These are phyloP conservation scores for Sarcocystis neurona DNA, from an alignment of 169 alveolate species.

Conservation along the genomic window DNA sequence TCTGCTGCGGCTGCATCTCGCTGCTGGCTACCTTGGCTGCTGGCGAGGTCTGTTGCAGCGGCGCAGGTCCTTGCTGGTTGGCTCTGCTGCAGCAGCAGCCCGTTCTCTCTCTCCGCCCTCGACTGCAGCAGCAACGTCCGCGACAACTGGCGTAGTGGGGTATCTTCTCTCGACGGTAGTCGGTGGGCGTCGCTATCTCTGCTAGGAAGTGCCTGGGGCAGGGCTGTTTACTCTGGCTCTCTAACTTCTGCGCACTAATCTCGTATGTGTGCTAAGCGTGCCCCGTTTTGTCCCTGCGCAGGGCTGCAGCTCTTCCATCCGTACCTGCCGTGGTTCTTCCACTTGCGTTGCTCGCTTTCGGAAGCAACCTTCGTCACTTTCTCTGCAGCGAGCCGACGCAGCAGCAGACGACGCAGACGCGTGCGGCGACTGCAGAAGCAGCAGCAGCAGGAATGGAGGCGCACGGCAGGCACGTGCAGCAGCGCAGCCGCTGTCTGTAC, in stretches of 20 bases:
- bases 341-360: constrained; percentile 24
- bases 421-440: neutral
- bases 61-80: too few relatives aligned
- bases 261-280: neutral
- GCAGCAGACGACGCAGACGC: neutral
- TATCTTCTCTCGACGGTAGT: too few relatives aligned
- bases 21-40: too few relatives aligned
- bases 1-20: too few relatives aligned
- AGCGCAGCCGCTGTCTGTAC: too few relatives aligned
- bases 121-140: too few relatives aligned
- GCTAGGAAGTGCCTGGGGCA: neutral
- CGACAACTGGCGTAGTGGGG: too few relatives aligned
- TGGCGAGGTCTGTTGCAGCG: too few relatives aligned
- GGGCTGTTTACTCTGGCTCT: neutral
- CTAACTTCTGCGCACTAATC: neutral
- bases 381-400: neutral
- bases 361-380: constrained; percentile 10
- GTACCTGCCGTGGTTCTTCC: constrained; percentile 34
- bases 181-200: too few relatives aligned
- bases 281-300: neutral
- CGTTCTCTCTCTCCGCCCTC: too few relatives aligned
- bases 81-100: too few relatives aligned
- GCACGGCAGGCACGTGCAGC: neutral
- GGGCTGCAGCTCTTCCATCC: constrained; percentile 20
- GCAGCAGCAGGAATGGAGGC: neutral